These are phyloP conservation scores for Mediolabrus comicus DNA, from an alignment of 108 stramenopile species.

Conservation along the genomic window DNA sequence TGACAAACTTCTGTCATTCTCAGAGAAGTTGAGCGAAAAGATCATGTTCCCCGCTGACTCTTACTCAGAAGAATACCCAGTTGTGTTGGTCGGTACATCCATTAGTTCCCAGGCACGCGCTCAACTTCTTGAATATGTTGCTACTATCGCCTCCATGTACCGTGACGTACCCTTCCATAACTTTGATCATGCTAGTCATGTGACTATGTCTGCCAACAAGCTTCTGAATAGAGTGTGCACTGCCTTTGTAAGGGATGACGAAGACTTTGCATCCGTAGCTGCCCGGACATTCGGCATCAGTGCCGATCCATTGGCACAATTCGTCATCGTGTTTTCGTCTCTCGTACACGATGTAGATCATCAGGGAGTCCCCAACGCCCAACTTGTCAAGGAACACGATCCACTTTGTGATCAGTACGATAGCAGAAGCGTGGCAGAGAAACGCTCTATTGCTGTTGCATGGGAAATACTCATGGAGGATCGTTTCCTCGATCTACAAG, in stretches of 20 bases:
- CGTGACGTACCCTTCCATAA: slow-evolving; percentile 57
- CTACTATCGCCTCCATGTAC: slow-evolving; percentile 6
- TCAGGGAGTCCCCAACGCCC: slow-evolving; percentile 53
- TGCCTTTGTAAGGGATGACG: slow-evolving; percentile 22
- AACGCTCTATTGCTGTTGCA: slow-evolving; percentile 50
- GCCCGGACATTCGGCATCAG: slow-evolving; percentile 56
- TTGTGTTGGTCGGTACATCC: slow-evolving; percentile 3
- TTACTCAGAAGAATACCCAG: slow-evolving; percentile 1
- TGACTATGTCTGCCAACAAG: slow-evolving; percentile 46
- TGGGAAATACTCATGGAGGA: slow-evolving; percentile 54
- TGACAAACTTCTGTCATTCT: neutral
- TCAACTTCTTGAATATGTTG: slow-evolving; percentile 5
- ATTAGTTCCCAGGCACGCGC: neutral
- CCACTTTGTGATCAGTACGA: slow-evolving; percentile 26
- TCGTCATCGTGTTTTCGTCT: slow-evolving; percentile 54
- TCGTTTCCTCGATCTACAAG: slow-evolving; percentile 34
- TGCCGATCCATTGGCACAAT: slow-evolving; percentile 57
- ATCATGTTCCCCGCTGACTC: neutral
- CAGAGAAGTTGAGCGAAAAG: slow-evolving; percentile 1
- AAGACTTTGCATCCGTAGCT: slow-evolving; percentile 18
- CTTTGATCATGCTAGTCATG: slow-evolving; percentile 58
- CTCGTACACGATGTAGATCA: slow-evolving; percentile 71
- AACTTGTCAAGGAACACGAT: slow-evolving; percentile 46
- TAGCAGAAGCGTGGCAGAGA: slow-evolving; percentile 47
- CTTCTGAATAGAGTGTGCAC: slow-evolving; percentile 45